Base-by-base conservation (phyloP, 2,329 filamentous ascomycete species). In the Macrophomina phaseolina region DNA sequence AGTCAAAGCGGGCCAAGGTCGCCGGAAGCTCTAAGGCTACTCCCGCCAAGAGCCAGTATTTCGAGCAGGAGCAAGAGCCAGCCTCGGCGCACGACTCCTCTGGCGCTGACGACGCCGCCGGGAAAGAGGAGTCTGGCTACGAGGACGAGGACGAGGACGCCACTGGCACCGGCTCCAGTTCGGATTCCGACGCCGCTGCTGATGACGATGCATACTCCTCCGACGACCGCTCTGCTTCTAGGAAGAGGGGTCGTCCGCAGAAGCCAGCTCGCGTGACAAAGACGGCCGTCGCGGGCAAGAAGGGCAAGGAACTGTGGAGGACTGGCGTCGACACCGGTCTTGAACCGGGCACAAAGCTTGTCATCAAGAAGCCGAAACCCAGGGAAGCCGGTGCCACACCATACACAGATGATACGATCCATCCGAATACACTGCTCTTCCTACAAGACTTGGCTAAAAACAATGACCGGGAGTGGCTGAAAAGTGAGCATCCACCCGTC, bases 321-420 rank as follows among this genome's bases (percentile, higher is more conserved):
- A 78, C 83, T 67, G 86, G 86, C 9, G 84, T 85, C 42, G 86
- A 81, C 67, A 81, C 81, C 16, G 84, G 83, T 5, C 76, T 89
- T 34, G 85, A 82, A 4, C 87, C 86, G 45, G 87, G 87, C 9
- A 87, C 84, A 68, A 83, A 86, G 70, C 78, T 90, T 38, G 82
- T 89, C 70, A 87, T 89, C 74, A 84, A 86, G 73, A 87, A 88
- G 69, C 87, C 87, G 3, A 87, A 88, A 75, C 83, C 87, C n/a
- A 81, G 87, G 71, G 83, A 84, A 40, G 82, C 86, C 30, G 88
- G 88, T 16, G 79, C 83, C n/a, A 84, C 81, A 32, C 84, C 84
- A 1, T 90, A 89, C 74, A 75, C 77, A 51, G 83, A 88, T 69
- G 78, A 84, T 46, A 86, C 81, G 8, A 83, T 90, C 64, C 88